Conservation (phyloP, 345 rosid genomes). For the Hibiscus tridactylites region DNA sequence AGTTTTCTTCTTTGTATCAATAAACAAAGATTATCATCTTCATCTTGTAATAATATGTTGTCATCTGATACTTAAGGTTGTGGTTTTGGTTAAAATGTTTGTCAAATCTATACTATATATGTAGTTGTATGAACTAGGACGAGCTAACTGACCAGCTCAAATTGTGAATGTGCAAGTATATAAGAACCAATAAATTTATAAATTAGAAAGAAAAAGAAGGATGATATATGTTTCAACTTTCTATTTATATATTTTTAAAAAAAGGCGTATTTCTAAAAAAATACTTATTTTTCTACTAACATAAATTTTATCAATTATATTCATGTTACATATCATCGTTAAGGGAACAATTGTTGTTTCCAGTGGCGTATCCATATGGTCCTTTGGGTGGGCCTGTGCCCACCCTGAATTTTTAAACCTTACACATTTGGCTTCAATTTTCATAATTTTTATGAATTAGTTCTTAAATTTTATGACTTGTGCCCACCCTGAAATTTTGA, state of each 20-base stretch:
- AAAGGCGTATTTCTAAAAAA: background rate
- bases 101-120: background rate
- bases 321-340: background rate
- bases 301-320: background rate
- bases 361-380: too few relatives aligned
- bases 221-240: background rate
- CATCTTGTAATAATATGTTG: too few relatives aligned
- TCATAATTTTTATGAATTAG: too few relatives aligned
- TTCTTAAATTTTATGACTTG: too few relatives aligned
- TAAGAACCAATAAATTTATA: background rate
- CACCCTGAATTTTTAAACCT: too few relatives aligned
- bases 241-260: background rate
- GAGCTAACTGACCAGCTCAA: background rate
- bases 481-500: too few relatives aligned
- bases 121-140: background rate
- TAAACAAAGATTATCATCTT: too few relatives aligned
- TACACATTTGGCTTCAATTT: too few relatives aligned
- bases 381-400: too few relatives aligned
- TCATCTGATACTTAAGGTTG: background rate
- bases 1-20: too few relatives aligned
- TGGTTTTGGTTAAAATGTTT: background rate
- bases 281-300: background rate
- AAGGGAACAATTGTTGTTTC: too few relatives aligned
- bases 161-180: background rate
- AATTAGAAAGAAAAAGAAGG: background rate